These are phyloP conservation scores for Coleophoma eucalyptorum DNA, from an alignment of 2,329 filamentous ascomycete genomes.

Conservation along the genomic window DNA sequence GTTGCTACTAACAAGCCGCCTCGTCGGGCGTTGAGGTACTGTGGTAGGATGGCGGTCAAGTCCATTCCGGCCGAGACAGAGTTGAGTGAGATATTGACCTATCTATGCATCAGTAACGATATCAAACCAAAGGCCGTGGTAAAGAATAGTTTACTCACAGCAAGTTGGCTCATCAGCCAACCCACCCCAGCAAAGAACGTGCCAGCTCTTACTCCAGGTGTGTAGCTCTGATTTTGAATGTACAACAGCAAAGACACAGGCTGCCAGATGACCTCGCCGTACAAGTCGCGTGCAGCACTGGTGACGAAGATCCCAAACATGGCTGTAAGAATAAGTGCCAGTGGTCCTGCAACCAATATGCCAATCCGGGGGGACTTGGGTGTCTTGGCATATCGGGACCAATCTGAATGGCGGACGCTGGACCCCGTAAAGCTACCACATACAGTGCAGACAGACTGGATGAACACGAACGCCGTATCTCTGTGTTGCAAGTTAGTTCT, in stretches of 20 bases:
- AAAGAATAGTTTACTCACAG: neutral
- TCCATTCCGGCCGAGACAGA: constrained; percentile 1
- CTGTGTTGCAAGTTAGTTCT: neutral
- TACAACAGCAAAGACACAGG: neutral
- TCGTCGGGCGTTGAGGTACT: neutral
- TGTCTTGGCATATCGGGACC: constrained; percentile 3
- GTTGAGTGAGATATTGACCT: constrained; percentile 1
- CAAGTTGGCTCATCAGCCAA: neutral
- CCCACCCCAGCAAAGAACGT: neutral
- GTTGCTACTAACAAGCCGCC: neutral
- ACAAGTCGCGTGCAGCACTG: neutral
- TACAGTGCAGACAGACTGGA: neutral
- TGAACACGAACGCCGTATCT: neutral
- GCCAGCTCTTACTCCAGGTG: neutral
- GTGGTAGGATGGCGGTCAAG: neutral
- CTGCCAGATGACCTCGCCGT: neutral
- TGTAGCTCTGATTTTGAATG: neutral
- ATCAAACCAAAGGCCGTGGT: neutral
- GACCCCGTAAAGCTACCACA: neutral
- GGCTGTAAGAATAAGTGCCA: neutral
- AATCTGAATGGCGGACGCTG: neutral
- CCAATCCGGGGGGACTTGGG: constrained; percentile 11
- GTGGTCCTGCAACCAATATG: constrained; percentile 3
- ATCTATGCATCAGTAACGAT: no score
- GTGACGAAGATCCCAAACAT: constrained; percentile 1